A percentile compares a stretch with the other conserved stretches of the same genome.
Conservation (phyloP, 331 rosid genomes). For the Rhamnella rubrinervis region DNA sequence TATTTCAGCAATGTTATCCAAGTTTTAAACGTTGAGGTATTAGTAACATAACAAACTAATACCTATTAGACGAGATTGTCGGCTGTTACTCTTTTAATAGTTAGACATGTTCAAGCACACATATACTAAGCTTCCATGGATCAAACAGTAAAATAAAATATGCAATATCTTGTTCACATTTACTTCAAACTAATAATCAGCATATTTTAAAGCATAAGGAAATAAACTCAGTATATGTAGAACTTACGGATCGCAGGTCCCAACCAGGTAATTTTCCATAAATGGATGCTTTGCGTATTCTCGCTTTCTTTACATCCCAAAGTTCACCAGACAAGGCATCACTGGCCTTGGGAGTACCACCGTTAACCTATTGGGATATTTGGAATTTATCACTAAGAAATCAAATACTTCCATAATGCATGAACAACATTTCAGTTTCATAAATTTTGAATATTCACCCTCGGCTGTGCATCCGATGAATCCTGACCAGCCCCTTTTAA, state of each 20-base stretch:
- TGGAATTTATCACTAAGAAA: conserved; percentile 23
- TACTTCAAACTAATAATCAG: not conserved
- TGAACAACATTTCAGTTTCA: conserved; percentile 17
- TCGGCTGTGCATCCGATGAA: conserved; percentile 70
- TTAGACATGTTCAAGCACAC: not conserved
- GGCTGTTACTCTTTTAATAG: not conserved
- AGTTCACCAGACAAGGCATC: conserved; percentile 97
- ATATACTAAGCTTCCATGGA: not conserved
- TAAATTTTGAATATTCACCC: conserved; percentile 36
- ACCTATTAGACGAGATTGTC: not conserved
- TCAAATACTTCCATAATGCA: not conserved
- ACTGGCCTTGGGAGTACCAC: conserved; percentile 73
- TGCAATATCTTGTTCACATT: too few species aligned
- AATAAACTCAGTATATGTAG: not conserved
- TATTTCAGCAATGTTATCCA: too few species aligned
- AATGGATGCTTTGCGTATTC: conserved; percentile 75
- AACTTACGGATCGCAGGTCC: conserved; percentile 91
- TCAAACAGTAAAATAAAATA: too few species aligned
- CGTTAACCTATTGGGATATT: conserved; percentile 55
- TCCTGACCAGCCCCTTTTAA: conserved; percentile 96
- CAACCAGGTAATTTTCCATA: conserved; percentile 79
- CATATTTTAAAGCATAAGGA: not conserved
- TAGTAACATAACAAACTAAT: too few species aligned
- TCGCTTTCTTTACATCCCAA: conserved; percentile 87
- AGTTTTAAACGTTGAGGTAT: too few species aligned